Percentiles rank a stretch among this genome's conserved stretches.
phyloP scores from a whole-genome alignment of 768 basidiomycete species.

The Phylloporus sp. region DNA sequence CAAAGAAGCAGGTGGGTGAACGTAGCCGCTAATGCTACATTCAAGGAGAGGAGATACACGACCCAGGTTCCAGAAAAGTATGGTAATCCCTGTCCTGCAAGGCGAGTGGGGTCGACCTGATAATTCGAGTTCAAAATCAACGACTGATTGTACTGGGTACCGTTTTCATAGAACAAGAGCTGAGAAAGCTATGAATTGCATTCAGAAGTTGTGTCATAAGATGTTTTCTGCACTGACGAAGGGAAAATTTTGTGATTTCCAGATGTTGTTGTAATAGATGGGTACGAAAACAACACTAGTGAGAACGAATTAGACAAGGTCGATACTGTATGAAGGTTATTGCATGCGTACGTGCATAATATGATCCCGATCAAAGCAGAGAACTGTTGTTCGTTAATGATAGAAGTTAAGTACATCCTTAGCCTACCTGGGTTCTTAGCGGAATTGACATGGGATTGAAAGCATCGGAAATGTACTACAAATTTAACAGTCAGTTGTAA shows the following conservation, averaged over 20 bases:
- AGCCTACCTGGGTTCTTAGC: slow-evolving; percentile 43
- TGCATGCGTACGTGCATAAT: slow-evolving; percentile 44
- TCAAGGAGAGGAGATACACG: slow-evolving; percentile 14
- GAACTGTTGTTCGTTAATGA: slow-evolving; percentile 22
- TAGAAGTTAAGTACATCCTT: not conserved
- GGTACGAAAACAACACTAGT: slow-evolving; percentile 31
- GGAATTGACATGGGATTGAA: slow-evolving; percentile 52
- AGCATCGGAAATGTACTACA: slow-evolving; percentile 23
- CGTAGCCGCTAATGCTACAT: slow-evolving; percentile 40
- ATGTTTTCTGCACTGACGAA: slow-evolving; percentile 39
- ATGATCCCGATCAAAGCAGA: slow-evolving; percentile 47
- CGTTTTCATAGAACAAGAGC: slow-evolving; percentile 48
- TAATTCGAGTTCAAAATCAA: slow-evolving; percentile 51
- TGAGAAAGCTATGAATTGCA: slow-evolving; percentile 39
- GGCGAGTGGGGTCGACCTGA: slow-evolving; percentile 46
- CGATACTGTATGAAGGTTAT: not conserved
- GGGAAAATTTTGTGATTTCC: slow-evolving; percentile 58
- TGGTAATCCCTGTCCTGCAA: slow-evolving; percentile 39
- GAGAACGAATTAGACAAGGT: slow-evolving; percentile 2
- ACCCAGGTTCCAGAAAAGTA: slow-evolving; percentile 29
- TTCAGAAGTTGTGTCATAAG: not conserved
- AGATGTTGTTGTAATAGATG: slow-evolving; percentile 47
- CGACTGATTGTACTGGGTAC: slow-evolving; percentile 49
- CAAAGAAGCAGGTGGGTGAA: slow-evolving; percentile 50
- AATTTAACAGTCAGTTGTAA: not conserved